These are phyloP conservation scores for Aspergillus sclerotiicarbonarius DNA, from an alignment of 495 filamentous ascomycete genomes.

Conservation along the genomic window DNA sequence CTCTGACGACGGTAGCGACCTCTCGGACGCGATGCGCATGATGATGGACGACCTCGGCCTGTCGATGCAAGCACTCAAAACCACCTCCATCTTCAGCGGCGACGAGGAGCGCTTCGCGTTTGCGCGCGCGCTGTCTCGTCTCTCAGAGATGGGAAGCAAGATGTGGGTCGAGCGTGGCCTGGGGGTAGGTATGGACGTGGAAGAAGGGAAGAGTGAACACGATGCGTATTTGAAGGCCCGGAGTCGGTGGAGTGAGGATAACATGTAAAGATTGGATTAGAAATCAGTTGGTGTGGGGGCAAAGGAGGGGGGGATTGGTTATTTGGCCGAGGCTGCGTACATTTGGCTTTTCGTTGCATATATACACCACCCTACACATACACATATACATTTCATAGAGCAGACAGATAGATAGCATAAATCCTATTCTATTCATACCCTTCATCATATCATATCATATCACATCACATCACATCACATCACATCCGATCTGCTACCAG, in stretches of 20 bases:
- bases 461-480: too few relatives aligned
- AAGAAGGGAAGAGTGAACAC: conserved; percentile 59
- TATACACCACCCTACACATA: too few relatives aligned
- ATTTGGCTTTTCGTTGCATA: too few relatives aligned
- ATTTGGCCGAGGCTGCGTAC: too few relatives aligned
- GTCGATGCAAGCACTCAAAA: conserved; percentile 82
- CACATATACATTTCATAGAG: too few relatives aligned
- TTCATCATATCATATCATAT: too few relatives aligned
- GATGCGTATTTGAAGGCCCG: conserved; percentile 65
- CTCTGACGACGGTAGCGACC: conserved; percentile 52
- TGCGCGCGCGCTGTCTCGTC: conserved; percentile 77
- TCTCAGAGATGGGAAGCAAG: conserved; percentile 89
- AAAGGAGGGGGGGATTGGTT: too few relatives aligned
- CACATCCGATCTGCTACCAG: too few relatives aligned
- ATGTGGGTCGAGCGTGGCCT: conserved; percentile 92
- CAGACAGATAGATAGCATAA: too few relatives aligned
- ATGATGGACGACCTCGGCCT: conserved; percentile 93
- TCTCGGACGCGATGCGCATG: conserved; percentile 79
- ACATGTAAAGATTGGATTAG: conserved; percentile 48
- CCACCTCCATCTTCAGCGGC: conserved; percentile 82
- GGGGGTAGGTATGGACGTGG: conserved; percentile 63
- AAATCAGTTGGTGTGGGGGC: neutral
- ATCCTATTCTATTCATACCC: too few relatives aligned
- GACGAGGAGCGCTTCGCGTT: conserved; percentile 98
- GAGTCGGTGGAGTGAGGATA: conserved; percentile 69